phyloP scores from a whole-genome alignment of 2,329 filamentous ascomycete genomes.

The Pestalotiopsis sp. region DNA sequence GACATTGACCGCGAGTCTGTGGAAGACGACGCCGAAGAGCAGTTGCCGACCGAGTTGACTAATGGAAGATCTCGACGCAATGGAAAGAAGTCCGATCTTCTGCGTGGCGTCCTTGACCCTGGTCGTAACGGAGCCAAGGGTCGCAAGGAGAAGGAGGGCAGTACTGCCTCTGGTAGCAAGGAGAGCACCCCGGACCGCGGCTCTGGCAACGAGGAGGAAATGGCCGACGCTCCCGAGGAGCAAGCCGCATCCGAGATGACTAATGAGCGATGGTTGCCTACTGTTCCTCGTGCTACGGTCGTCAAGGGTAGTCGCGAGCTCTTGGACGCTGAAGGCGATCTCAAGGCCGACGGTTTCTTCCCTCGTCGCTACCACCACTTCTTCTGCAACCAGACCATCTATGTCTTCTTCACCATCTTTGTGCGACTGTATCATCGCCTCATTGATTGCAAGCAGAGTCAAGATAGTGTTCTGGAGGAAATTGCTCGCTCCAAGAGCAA shows the following conservation, averaged over 20 bases:
- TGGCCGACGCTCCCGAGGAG: constrained; percentile 63
- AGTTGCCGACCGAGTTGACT: constrained; percentile 70
- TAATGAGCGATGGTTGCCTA: constrained; percentile 67
- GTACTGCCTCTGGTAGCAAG: constrained; percentile 76
- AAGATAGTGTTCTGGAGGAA: constrained; percentile 71
- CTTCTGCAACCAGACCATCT: constrained; percentile 89
- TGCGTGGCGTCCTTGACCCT: constrained; percentile 83
- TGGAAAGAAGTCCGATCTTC: constrained; percentile 78
- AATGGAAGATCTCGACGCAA: constrained; percentile 71
- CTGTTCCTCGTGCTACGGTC: constrained; percentile 58
- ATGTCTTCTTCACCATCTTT: constrained; percentile 93
- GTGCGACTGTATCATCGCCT: constrained; percentile 88
- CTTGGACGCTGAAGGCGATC: constrained; percentile 62
- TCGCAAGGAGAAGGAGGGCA: constrained; percentile 77
- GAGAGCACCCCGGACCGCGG: constrained; percentile 84
- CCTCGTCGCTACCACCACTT: constrained; percentile 82
- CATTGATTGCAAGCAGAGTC: constrained; percentile 79
- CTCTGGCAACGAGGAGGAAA: constrained; percentile 79
- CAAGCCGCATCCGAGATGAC: constrained; percentile 62
- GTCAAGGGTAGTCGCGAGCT: constrained; percentile 56
- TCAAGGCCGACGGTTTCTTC: constrained; percentile 80
- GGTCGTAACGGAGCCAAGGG: constrained; percentile 71
- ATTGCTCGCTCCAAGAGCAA: constrained; percentile 72
- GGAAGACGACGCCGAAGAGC: constrained; percentile 78
- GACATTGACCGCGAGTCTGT: constrained; percentile 72